phyloP scores from a whole-genome alignment of 148 eudicot species.

The Suaeda aralocaspica region DNA sequence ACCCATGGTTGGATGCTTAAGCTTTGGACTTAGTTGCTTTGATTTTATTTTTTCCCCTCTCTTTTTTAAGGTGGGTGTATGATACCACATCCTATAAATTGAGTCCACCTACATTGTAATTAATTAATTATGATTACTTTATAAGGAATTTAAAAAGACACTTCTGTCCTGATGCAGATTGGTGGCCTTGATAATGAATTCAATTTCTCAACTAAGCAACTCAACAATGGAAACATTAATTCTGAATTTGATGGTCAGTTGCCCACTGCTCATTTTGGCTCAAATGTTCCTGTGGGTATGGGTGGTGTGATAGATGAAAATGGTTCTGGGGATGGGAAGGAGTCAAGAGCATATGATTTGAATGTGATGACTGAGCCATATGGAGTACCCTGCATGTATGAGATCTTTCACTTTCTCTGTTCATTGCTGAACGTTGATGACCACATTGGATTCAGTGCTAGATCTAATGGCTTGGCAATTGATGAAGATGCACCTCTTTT shows the following conservation, averaged over 20 bases:
- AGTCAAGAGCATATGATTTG: conserved; percentile 38
- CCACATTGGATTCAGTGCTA: conserved; percentile 53
- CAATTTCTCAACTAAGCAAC: conserved; percentile 31
- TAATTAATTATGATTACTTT: not conserved
- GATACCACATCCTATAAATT: not conserved
- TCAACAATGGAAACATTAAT: conserved; percentile 48
- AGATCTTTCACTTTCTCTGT: conserved; percentile 82
- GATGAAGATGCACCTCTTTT: conserved; percentile 93
- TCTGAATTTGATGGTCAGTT: conserved; percentile 48
- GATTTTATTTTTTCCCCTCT: not conserved
- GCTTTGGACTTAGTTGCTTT: not conserved
- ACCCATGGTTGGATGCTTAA: not conserved
- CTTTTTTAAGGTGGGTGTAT: not conserved
- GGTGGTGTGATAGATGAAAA: conserved; percentile 42
- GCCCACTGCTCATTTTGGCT: conserved; percentile 29
- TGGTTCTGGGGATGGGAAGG: conserved; percentile 55
- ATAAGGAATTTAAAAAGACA: not conserved
- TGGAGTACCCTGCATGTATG: conserved; percentile 93
- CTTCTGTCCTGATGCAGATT: conserved; percentile 36
- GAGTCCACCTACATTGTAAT: not conserved
- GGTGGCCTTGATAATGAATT: conserved; percentile 37
- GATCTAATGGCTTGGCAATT: conserved; percentile 67
- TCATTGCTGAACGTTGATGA: conserved; percentile 74
- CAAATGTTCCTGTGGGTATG: conserved; percentile 32
- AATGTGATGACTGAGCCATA: conserved; percentile 65